Evolutionary conservation across 2,329 filamentous ascomycete species (phyloP).

Genomic region (Periglandula ipomoeae): DNA sequence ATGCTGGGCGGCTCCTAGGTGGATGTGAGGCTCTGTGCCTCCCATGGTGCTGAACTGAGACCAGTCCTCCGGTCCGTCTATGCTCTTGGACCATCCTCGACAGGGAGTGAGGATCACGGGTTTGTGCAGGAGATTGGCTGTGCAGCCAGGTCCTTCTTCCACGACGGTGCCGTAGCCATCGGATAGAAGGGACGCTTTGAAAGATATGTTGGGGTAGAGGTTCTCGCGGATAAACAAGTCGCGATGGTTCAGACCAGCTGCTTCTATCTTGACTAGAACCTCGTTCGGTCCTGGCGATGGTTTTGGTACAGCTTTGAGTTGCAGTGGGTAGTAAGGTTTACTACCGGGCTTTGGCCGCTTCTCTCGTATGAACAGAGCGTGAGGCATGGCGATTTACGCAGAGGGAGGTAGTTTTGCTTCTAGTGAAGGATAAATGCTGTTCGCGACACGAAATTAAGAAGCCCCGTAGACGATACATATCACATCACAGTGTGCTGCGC

Average conservation of each 20-base stretch:
- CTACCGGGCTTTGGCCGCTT: neutral
- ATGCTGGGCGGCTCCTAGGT: constrained; percentile 47
- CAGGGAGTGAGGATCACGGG: constrained; percentile 72
- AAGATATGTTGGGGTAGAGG: constrained; percentile 79
- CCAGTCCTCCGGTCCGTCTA: constrained; percentile 59
- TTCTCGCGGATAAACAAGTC: constrained; percentile 91
- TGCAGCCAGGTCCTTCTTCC: constrained; percentile 42
- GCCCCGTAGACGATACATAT: too few relatives aligned
- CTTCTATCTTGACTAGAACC: constrained; percentile 65
- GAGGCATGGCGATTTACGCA: too few relatives aligned
- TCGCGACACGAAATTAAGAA: too few relatives aligned
- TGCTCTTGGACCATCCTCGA: constrained; percentile 64
- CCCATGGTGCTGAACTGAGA: constrained; percentile 52
- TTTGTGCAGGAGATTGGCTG: constrained; percentile 38
- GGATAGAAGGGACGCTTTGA: constrained; percentile 67
- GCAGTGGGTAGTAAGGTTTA: constrained; percentile 4
- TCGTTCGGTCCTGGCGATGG: constrained; percentile 49
- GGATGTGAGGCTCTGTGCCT: constrained; percentile 41
- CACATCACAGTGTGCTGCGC: too few relatives aligned
- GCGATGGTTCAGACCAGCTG: constrained; percentile 84
- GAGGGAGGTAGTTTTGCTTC: too few relatives aligned
- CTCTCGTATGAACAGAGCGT: neutral
- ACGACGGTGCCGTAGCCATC: constrained; percentile 74
- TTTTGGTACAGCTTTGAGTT: neutral
- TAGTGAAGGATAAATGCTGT: too few relatives aligned